These are phyloP conservation scores for Tolypocladium paradoxum DNA, from an alignment of 2,329 filamentous ascomycete genomes.

Conservation along the genomic window DNA sequence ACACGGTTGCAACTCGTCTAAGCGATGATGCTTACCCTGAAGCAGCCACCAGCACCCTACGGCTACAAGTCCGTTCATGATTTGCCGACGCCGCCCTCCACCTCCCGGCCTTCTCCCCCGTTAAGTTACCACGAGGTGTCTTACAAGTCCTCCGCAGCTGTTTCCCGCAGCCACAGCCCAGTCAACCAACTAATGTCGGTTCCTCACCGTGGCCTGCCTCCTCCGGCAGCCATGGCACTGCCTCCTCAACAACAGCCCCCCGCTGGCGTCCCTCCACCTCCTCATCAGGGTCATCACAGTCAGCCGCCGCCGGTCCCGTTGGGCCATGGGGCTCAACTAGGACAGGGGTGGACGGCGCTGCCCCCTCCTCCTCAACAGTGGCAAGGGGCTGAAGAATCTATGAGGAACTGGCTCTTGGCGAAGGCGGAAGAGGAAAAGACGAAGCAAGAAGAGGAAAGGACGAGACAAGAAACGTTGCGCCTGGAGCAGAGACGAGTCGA, in stretches of 20 bases:
- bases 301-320: conserved; percentile 15
- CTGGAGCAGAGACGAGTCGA: conserved; percentile 65
- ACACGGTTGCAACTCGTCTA: conserved; percentile 16
- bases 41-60: conserved; percentile 46
- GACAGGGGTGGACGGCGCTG: conserved; percentile 39
- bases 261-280: conserved; percentile 13
- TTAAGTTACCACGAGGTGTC: conserved; percentile 36
- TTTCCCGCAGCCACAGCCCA: conserved; percentile 35
- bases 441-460: conserved; percentile 64
- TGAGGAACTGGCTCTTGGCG: conserved; percentile 60
- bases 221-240: conserved; percentile 54
- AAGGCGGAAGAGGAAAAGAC: conserved; percentile 65
- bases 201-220: conserved; percentile 59
- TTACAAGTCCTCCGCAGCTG: conserved; percentile 27
- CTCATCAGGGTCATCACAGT: conserved; percentile 15
- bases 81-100: conserved; percentile 46
- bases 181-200: conserved; percentile 52
- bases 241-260: conserved; percentile 33
- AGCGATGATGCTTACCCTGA: conserved; percentile 50
- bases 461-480: conserved; percentile 51
- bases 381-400: conserved; percentile 58
- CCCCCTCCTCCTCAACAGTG: conserved; percentile 56
- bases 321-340: conserved; percentile 17
- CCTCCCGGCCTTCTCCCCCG: conserved; percentile 44
- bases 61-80: conserved; percentile 53